Evolutionary conservation across 2,329 filamentous ascomycete species (phyloP), one percentile per base, ranked within the genome.

Genomic region (Fusarium buxicola): DNA sequence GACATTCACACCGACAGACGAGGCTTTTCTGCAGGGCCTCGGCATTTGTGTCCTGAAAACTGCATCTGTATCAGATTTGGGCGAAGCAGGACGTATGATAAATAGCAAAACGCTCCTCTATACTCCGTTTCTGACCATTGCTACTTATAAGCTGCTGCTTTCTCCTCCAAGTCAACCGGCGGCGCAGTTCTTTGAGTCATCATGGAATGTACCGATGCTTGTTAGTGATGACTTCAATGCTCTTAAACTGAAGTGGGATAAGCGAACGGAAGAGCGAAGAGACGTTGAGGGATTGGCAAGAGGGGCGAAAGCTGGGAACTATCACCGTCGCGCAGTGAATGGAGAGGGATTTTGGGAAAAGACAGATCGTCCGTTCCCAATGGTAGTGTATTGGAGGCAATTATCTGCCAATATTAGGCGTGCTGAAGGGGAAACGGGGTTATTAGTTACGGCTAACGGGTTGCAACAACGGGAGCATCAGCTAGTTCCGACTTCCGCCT

Each of bases 171-270:
- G 6, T 6, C 46, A 45, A 12, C 28, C 11, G 15, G 15, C 25
- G 31, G 18, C 24, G 28, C 47, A 48, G 24, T 52, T 49, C 10
- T 30, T 48, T 0, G 7, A 41, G 2, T 27, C 30, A 13, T 35
- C 38, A 7, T 35, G 35, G 7, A 59, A 51, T 3, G 51, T 59
- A 10, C 63, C 66, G 1, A 56, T 66, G 4, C 43, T 69, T 12
- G 55, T 71, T 10, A 66, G 69, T 32, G 65, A 70, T 8, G 69
- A 71, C 11, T 67, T 68, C n/a, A 71, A 70, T 25, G 58, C 68
- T 0, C 52, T 70, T 4, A 59, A 53, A 36, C 25, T 66, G 4
- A 70, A 70, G 41, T 70, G 68, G 68, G 68, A 70, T 34, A 70
- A 69, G 48, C 50, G 58, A 11, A 70, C 68, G 1, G 16, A 45